Percentiles rank a stretch among this genome's conserved stretches.
phyloP scores from a whole-genome alignment of 257 asterid genomes.

The Gentiana macrophylla region DNA sequence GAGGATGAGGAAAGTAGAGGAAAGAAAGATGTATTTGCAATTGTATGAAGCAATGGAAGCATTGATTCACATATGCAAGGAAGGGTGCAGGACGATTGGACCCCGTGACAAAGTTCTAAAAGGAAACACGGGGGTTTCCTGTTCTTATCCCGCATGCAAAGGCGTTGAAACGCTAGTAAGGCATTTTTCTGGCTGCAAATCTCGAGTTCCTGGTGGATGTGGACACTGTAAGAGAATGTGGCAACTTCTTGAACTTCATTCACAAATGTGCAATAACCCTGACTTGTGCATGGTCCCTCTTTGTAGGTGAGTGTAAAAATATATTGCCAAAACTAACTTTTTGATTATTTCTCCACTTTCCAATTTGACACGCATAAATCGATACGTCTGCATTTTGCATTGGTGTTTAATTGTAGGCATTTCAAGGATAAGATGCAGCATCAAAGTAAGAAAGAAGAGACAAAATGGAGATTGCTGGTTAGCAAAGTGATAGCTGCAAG shows the following conservation, averaged over 20 bases:
- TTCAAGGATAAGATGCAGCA: conserved; percentile 72
- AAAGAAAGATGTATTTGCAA: conserved; percentile 70
- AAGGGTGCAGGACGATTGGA: conserved; percentile 84
- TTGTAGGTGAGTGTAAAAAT: conserved; percentile 47
- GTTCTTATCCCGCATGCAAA: conserved; percentile 69
- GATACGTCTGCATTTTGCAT: too few relatives aligned
- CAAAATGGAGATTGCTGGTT: conserved; percentile 59
- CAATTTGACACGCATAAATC: too few relatives aligned
- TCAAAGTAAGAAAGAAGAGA: conserved; percentile 57
- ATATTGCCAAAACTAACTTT: neutral
- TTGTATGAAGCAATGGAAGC: conserved; percentile 96
- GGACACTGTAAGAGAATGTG: conserved; percentile 85
- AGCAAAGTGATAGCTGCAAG: conserved; percentile 54
- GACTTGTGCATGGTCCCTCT: conserved; percentile 85
- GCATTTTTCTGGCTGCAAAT: conserved; percentile 61
- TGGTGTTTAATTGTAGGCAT: conserved; percentile 34
- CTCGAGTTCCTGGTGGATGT: conserved; percentile 83
- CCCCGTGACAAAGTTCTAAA: conserved; percentile 68
- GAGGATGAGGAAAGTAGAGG: conserved; percentile 52
- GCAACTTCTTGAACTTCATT: conserved; percentile 89
- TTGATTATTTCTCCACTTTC: neutral
- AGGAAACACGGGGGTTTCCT: conserved; percentile 33
- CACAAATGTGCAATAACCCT: conserved; percentile 69
- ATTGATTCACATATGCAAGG: conserved; percentile 67
- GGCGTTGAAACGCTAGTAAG: conserved; percentile 75